Evolutionary conservation across 106 monocot species (phyloP), one percentile per base, ranked within the genome.

Genomic region (Dioscorea zingiberensis): DNA sequence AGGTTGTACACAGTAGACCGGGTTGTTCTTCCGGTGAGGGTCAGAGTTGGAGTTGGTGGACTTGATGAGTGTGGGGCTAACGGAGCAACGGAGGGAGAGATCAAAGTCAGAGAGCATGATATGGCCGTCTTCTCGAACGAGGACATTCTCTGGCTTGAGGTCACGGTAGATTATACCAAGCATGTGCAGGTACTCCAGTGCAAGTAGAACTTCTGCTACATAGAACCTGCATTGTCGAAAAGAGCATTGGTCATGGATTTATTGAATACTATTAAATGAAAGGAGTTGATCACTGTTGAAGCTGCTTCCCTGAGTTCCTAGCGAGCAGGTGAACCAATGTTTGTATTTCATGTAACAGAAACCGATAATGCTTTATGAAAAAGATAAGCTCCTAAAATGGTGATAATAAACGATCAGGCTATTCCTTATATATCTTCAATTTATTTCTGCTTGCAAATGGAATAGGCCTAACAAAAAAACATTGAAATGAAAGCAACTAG

Each of bases 181-280:
- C 76, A 76, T 76, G 69, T 76, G 76, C 17, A 76, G 54, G 57
- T 76, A 76, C 29, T 76, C 76, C 48, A 76, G 44, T 12, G 76
- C 69, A 3, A 76, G 64, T n/a, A 77, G 65, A 44, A 77, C 65
- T 59, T 77, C 77, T 24, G 77, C 71, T 51, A 77, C 70, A 21
- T 77, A 77, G 54, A 77, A 77, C 59, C 77, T 77, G 28, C 51
- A 62, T 44, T 27, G 21, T n/a, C n/a, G n/a, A n/a, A n/a, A 13
- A 0, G 26, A 28, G 27, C 11, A 16, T 1, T 54, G 4, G n/a
- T 10, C 53, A 54, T 18, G 17, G 17, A 54, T 54, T 18, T n/a
- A 18, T 3, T n/a, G n/a, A n/a, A n/a, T n/a, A n/a, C n/a, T n/a
- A n/a, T n/a, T n/a, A n/a, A n/a, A n/a, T n/a, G n/a, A n/a, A n/a